These are phyloP conservation scores for Dinochytrium kinnereticum DNA, from an alignment of 371 early-diverging fungal species.

Conservation along the genomic window DNA sequence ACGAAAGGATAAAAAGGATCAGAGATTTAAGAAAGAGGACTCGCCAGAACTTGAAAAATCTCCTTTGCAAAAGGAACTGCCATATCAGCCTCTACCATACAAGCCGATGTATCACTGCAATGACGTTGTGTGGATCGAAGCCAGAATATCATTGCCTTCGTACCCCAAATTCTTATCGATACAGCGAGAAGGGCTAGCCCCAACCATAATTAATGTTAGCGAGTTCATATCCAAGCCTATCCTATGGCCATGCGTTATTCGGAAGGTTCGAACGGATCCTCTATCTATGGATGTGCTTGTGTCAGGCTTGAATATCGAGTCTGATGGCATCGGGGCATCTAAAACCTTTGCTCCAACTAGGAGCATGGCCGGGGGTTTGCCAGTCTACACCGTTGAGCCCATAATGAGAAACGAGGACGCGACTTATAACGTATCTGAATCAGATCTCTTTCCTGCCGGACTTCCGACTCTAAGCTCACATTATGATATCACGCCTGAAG, in stretches of 20 bases:
- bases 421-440: neutral
- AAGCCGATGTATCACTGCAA: neutral
- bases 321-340: neutral
- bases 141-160: neutral
- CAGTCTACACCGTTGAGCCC: neutral
- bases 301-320: neutral
- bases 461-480: too few species aligned
- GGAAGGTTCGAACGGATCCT: neutral
- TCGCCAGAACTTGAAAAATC: too few species aligned
- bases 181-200: neutral
- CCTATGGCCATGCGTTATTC: constrained; percentile 3
- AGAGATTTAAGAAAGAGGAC: too few species aligned
- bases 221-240: neutral
- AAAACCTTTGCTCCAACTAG: too few species aligned
- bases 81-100: too few species aligned
- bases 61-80: too few species aligned
- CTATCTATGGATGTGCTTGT: neutral
- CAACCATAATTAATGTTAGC: neutral
- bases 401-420: neutral
- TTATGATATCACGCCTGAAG: too few species aligned
- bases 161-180: neutral
- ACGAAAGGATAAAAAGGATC: too few species aligned
- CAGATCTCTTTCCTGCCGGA: neutral
- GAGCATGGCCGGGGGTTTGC: too few species aligned
- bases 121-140: constrained; percentile 8